Evolutionary conservation across 345 rosid genomes (phyloP), one percentile per base, ranked within the genome.

Genomic region (Carallia pectinifolia): DNA sequence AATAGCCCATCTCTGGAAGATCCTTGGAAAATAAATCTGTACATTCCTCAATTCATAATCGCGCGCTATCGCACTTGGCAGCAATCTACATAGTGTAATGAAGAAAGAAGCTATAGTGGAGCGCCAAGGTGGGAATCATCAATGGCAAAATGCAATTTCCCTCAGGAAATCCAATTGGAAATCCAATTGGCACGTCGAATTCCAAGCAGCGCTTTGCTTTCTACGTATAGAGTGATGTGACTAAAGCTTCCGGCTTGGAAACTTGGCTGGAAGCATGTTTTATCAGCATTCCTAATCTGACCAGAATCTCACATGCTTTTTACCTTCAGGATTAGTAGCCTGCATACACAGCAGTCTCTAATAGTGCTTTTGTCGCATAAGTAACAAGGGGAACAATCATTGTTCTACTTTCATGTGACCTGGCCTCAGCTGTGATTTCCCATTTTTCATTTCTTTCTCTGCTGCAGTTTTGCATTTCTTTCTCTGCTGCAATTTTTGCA

Each of bases 401-500:
- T 72, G 85, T 78, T 90, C 96, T 48, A 75, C 79, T 80, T 90
- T 86, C 72, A 75, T 77, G 48, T 80, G 85, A 62, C 71, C 78
- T 31, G 86, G 65, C 33, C 79, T 76, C 36, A 64, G 59, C 62
- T n/a, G n/a, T n/a, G n/a, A n/a, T n/a, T n/a, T n/a, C n/a, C n/a
- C n/a, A n/a, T n/a, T n/a, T n/a, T n/a, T n/a, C n/a, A n/a, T n/a
- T n/a, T n/a, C n/a, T n/a, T n/a, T n/a, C n/a, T n/a, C n/a, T n/a
- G n/a, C n/a, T n/a, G n/a, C n/a, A n/a, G n/a, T n/a, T n/a, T n/a
- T n/a, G n/a, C n/a, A n/a, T n/a, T n/a, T n/a, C n/a, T n/a, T n/a
- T n/a, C n/a, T n/a, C n/a, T n/a, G n/a, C n/a, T n/a, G n/a, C n/a
- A n/a, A n/a, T n/a, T n/a, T n/a, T n/a, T n/a, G n/a, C n/a, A n/a